These are phyloP conservation scores for Umbellularia californica DNA, from an alignment of 164 flowering plant genomes.

Conservation along the genomic window DNA sequence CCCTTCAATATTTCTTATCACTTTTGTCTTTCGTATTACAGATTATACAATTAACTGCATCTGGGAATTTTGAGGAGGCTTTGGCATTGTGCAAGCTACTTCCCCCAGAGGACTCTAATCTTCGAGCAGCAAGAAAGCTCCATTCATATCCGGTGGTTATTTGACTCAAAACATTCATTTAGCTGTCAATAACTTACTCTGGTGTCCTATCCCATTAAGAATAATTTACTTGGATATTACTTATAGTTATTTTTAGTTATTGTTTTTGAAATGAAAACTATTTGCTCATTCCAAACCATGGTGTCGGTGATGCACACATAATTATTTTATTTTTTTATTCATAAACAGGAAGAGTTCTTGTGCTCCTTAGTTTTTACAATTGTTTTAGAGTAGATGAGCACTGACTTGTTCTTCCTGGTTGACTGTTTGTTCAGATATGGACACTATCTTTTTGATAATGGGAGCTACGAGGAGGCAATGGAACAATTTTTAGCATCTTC, in stretches of 20 bases:
- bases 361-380: too few species aligned
- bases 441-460: slow-evolving; percentile 82
- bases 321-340: too few species aligned
- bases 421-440: slow-evolving; percentile 58
- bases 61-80: slow-evolving; percentile 97
- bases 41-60: slow-evolving; percentile 97
- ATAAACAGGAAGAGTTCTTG: too few species aligned
- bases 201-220: too few species aligned
- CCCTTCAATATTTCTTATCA: neutral
- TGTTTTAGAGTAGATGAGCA: neutral
- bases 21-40: slow-evolving; percentile 26
- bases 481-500: slow-evolving; percentile 92
- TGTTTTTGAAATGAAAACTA: too few species aligned
- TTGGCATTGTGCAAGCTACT: slow-evolving; percentile 90
- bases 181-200: too few species aligned
- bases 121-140: slow-evolving; percentile 88
- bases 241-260: too few species aligned
- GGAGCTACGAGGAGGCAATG: slow-evolving; percentile 97
- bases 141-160: slow-evolving; percentile 73
- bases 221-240: neutral
- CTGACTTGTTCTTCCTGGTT: neutral
- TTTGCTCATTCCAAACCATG: neutral
- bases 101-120: slow-evolving; percentile 93
- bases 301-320: neutral
- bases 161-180: neutral